Evolutionary conservation across 164 flowering plant species (phyloP).

Genomic region (Dillenia turbinata): DNA sequence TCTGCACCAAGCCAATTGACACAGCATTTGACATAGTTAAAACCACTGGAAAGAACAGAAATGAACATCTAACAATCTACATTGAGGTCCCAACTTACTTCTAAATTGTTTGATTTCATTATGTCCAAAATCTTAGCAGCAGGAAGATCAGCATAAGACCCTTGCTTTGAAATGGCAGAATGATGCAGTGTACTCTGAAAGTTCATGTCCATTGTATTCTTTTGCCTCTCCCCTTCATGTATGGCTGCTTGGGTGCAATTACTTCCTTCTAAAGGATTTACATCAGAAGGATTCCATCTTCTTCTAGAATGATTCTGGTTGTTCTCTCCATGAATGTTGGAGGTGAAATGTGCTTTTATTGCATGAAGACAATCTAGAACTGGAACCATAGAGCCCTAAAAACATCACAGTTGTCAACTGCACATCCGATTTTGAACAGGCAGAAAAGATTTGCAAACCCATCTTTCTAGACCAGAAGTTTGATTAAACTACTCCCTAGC

Average conservation of each 20-base stretch:
- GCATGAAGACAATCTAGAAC: conserved; percentile 60
- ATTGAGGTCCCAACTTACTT: conserved; percentile 36
- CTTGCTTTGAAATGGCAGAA: conserved; percentile 36
- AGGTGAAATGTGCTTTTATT: conserved; percentile 30
- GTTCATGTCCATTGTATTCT: conserved; percentile 19
- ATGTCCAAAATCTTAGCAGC: conserved; percentile 56
- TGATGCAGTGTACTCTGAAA: conserved; percentile 18
- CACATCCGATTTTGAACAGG: neutral
- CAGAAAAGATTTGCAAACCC: neutral
- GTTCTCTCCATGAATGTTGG: conserved; percentile 19
- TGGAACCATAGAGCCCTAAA: conserved; percentile 63
- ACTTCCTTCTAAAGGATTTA: conserved; percentile 15
- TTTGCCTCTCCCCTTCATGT: conserved; percentile 23
- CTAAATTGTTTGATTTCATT: conserved; percentile 52
- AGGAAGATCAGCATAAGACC: conserved; percentile 48
- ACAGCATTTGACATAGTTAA: neutral
- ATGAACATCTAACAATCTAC: neutral
- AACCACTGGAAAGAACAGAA: conserved; percentile 2
- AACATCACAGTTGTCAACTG: too few relatives aligned
- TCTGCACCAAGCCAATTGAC: conserved; percentile 39
- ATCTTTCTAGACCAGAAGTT: too few relatives aligned
- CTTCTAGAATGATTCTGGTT: conserved; percentile 24
- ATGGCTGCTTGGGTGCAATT: conserved; percentile 14
- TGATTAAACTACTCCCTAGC: too few relatives aligned
- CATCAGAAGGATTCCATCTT: conserved; percentile 32